Base-by-base conservation (phyloP, 78 protist genomes). In the Speleostelium caveatum region DNA sequence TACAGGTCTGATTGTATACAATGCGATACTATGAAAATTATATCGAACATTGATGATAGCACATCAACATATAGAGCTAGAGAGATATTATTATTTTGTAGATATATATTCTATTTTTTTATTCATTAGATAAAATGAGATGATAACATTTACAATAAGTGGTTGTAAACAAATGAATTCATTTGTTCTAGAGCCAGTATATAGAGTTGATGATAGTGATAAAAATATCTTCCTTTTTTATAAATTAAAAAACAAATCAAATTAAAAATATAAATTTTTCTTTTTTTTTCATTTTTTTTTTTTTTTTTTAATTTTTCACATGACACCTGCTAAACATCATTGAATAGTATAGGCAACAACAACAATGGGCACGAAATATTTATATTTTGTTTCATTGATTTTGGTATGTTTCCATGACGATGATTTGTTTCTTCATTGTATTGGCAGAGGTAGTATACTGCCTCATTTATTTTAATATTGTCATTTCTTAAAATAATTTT, bases 301-400 rank as follows among this genome's bases (percentile, higher is more conserved):
- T n/a, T n/a, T n/a, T n/a, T n/a, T n/a, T n/a, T n/a, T n/a, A n/a
- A n/a, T n/a, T n/a, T n/a, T n/a, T n/a, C n/a, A n/a, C n/a, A n/a
- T n/a, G 19, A 58, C 8, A 58, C 8, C 8, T 58, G 6, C 7
- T 58, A 22, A 58, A 22, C 6, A 12, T 21, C 7, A 58, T 58
- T 19, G 16, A 58, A 58, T 58, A 58, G 6, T 14, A 45, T 45
- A 45, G 10, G 6, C 53, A 45, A 45, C 10, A 14, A 45, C 10
- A 14, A 45, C 10, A 65, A 73, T 45, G 55, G 61, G 55, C 14
- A 35, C 66, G 4, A 73, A 53, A 56, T 73, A 73, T 26, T 58
- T 73, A 24, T 73, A 55, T 55, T 55, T 75, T 24, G 53, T 60
- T 7, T 56, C 86, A 36, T 42, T 75, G 32, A 2, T 35, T 16